phyloP scores from a whole-genome alignment of 768 basidiomycete species.

The Termitomyces sp. region DNA sequence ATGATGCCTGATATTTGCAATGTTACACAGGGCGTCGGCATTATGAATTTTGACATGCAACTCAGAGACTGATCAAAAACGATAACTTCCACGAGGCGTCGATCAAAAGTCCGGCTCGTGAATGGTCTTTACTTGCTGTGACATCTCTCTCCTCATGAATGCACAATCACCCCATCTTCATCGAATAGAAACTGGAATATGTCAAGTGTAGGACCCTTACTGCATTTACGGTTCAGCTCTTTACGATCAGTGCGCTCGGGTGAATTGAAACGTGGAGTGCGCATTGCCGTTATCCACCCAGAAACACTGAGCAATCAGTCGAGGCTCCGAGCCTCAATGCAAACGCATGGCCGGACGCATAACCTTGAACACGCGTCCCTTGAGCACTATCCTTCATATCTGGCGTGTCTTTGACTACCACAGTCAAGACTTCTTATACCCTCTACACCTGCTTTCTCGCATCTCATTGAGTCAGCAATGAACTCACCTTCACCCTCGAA shows the following conservation, averaged over 20 bases:
- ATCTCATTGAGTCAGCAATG: constrained; percentile 1
- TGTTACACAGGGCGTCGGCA: neutral
- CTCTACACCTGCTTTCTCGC: constrained; percentile 1
- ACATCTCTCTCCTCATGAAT: constrained; percentile 1
- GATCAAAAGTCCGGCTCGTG: neutral
- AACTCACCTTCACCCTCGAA: constrained; percentile 5
- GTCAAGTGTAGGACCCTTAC: neutral
- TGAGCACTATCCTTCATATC: constrained; percentile 3
- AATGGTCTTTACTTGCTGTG: neutral
- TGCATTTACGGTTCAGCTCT: neutral
- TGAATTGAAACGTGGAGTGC: constrained; percentile 1
- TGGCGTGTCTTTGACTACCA: constrained; percentile 4
- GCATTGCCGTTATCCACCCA: neutral
- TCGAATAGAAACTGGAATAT: neutral
- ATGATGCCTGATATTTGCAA: neutral
- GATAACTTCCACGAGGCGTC: constrained; percentile 1
- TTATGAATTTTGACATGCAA: neutral
- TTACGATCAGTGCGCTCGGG: neutral
- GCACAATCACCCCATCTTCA: neutral
- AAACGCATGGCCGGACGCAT: constrained; percentile 5
- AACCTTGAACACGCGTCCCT: constrained; percentile 6
- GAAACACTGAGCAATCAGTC: constrained; percentile 1
- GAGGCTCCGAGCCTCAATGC: constrained; percentile 6
- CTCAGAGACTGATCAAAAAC: neutral
- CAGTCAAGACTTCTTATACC: constrained; percentile 2